A percentile compares a stretch with the other conserved stretches of the same genome.
These are phyloP conservation scores for Hygrophila difformis DNA, from an alignment of 257 asterid genomes.

Conservation along the genomic window DNA sequence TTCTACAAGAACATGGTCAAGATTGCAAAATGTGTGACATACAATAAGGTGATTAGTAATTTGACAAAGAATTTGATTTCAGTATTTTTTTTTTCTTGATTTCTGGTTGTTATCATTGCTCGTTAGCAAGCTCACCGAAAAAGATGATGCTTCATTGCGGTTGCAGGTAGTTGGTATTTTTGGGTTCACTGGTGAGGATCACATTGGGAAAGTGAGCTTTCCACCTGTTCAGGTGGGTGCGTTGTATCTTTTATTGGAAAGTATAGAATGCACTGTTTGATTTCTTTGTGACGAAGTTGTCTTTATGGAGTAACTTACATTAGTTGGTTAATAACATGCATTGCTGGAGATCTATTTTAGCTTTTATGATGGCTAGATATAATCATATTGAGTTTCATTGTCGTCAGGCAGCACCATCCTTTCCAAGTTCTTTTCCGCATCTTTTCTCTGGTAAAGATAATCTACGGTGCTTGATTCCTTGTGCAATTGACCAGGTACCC, in stretches of 20 bases:
- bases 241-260: background rate
- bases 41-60: conserved; percentile 56
- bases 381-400: no score
- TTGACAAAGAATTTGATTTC: background rate
- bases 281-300: no score
- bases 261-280: conserved; percentile 5
- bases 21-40: conserved; percentile 79
- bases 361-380: no score
- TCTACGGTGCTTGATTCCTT: conserved; percentile 86
- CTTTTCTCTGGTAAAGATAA: conserved; percentile 63
- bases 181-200: conserved; percentile 94
- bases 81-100: background rate
- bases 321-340: no score
- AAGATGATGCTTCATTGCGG: conserved; percentile 7
- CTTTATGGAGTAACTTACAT: no score
- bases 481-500: conserved; percentile 98
- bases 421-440: conserved; percentile 94
- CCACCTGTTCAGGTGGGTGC: conserved; percentile 85
- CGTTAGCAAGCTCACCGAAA: conserved; percentile 3
- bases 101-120: background rate
- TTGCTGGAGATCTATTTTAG: no score
- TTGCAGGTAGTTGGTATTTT: conserved; percentile 80
- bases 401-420: conserved; percentile 86
- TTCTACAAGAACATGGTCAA: conserved; percentile 87
- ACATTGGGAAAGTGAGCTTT: conserved; percentile 85